Base-by-base conservation (phyloP, 176 grass and related monocot species). In the Carex littledalei region DNA sequence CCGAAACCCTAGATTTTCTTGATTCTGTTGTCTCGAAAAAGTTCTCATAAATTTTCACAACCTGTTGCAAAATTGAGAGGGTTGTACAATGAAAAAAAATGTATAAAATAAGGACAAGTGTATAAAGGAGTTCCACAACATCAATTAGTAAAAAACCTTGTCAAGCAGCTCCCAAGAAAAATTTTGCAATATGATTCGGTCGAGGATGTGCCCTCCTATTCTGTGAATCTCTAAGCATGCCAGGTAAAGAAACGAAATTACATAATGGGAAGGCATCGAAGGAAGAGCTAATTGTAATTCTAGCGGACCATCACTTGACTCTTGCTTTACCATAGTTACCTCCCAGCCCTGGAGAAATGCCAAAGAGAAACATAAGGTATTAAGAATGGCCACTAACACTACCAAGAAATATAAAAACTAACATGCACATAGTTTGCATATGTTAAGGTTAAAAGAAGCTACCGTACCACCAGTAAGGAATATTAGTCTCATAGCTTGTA, bases 211-310 rank as follows among this genome's bases (percentile, higher is more conserved):
- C 81, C 97, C 97, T 84, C 97, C 97, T 78, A 96, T 86, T 90
- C 91, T 95, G 89, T 99, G 91, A 81, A 99, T 94, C 80, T 99
- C 93, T 84, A 99, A 87, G 79, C 93, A 99, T 85, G 97, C 86
- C 94, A 92, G 88, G 86, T 94, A 99, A 85, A 99, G 81, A 87
- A 99, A 95, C 7, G 93, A 99, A 75, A 89, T 91, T 83, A 99
- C 88, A 72, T 99, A 94, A 78, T 92, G 69, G 21, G 97, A 99
- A 92, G 97, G 97, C 93, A 99, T 96, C 22, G 91, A 95, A 84
- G 97, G 97, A 91, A 99, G 97, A 80, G 90, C 84, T 85, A 99
- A 89, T 88, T 90, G 89, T 91, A 99, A 89, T 86, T 96, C 97
- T 85, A 96, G 67, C 54, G 86, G 87, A 13, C 87, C 97, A 35